A percentile compares a stretch with the other conserved stretches of the same genome.
These are phyloP conservation scores for Chalciporus pseudorubinellus DNA, from an alignment of 768 basidiomycete species.

Conservation along the genomic window DNA sequence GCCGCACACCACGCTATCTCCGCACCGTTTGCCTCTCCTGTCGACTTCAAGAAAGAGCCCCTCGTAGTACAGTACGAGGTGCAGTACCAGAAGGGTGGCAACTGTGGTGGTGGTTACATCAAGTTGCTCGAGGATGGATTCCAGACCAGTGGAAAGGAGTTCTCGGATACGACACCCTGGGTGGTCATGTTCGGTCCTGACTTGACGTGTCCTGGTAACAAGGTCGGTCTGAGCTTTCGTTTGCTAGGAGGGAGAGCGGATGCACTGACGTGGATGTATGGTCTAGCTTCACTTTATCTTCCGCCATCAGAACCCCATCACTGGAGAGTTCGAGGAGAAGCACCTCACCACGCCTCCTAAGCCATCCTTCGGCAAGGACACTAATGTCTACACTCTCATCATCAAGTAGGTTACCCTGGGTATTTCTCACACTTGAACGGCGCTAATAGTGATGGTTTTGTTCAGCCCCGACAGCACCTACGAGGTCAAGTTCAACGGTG, in stretches of 20 bases:
- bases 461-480: conserved; percentile 89
- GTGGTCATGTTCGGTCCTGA: conserved; percentile 98
- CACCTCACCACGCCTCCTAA: conserved; percentile 81
- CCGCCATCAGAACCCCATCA: conserved; percentile 93
- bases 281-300: conserved; percentile 95
- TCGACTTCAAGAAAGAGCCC: conserved; percentile 81
- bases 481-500: conserved; percentile 87
- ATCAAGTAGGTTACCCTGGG: conserved; percentile 61
- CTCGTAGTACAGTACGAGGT: conserved; percentile 98
- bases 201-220: conserved; percentile 87
- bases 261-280: conserved; percentile 2
- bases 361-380: conserved; percentile 85
- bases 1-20: conserved; percentile 99
- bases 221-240: conserved; percentile 46
- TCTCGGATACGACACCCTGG: conserved; percentile 92
- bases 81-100: conserved; percentile 98
- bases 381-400: conserved; percentile 93
- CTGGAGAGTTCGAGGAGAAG: conserved; percentile 95
- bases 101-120: conserved; percentile 98
- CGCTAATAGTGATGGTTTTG: conserved; percentile 2
- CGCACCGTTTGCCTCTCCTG: conserved; percentile 73
- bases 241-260: too few relatives aligned
- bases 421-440: neutral
- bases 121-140: conserved; percentile 94
- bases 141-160: conserved; percentile 91